phyloP scores from a whole-genome alignment of 352 stramenopile species.

The Phytophthora tentaculata region DNA sequence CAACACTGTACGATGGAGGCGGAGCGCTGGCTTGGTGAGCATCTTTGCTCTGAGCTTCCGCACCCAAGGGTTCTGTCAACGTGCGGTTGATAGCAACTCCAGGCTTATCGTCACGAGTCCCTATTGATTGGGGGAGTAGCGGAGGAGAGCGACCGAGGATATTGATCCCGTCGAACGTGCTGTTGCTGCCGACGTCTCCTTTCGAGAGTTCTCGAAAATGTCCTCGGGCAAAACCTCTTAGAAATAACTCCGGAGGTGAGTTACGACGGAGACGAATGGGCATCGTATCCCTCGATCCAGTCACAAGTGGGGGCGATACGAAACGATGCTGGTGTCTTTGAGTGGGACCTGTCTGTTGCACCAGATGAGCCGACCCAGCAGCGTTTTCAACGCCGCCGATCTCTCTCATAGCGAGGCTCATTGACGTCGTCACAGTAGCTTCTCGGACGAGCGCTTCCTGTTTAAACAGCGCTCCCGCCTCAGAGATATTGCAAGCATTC shows the following conservation, averaged over 20 bases:
- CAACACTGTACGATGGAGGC: conserved; percentile 65
- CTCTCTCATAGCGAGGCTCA: conserved; percentile 1
- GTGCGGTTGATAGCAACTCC: conserved; percentile 23
- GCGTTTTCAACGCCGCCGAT: background rate
- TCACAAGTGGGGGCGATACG: conserved; percentile 66
- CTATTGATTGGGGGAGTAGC: conserved; percentile 30
- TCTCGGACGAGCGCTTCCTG: conserved; percentile 33
- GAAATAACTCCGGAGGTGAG: conserved; percentile 67
- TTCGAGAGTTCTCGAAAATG: conserved; percentile 33
- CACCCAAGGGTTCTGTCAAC: conserved; percentile 19
- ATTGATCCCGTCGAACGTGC: conserved; percentile 40
- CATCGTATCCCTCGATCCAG: conserved; percentile 38
- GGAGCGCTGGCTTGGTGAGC: conserved; percentile 11
- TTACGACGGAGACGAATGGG: conserved; percentile 61
- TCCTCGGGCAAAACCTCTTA: conserved; percentile 57
- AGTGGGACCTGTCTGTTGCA: conserved; percentile 6
- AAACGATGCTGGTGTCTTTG: conserved; percentile 34
- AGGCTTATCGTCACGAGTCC: conserved; percentile 10
- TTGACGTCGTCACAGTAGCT: conserved; percentile 28
- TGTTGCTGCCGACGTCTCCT: conserved; percentile 16
- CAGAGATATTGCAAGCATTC: conserved; percentile 27
- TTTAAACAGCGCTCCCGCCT: conserved; percentile 24
- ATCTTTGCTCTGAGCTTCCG: conserved; percentile 2
- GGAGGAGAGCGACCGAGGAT: conserved; percentile 44
- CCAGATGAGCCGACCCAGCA: conserved; percentile 2